These are phyloP conservation scores for Rhododendron henanense DNA, from an alignment of 148 eudicot genomes.

Conservation along the genomic window DNA sequence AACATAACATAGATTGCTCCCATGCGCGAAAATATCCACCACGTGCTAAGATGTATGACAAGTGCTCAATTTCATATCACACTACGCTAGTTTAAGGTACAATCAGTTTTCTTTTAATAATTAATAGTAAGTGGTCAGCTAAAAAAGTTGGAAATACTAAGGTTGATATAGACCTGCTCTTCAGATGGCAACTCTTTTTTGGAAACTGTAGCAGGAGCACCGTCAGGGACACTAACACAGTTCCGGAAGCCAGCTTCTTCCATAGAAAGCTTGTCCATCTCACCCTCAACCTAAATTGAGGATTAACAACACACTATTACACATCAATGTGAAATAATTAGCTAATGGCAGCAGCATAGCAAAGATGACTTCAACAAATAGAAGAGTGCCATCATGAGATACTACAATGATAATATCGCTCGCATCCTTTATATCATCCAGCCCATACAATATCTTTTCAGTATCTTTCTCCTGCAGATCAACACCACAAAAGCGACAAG, in stretches of 20 bases:
- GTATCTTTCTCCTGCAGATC: slow-evolving; percentile 64
- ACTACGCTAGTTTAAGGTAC: background rate
- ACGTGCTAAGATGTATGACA: background rate
- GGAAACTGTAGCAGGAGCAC: slow-evolving; percentile 81
- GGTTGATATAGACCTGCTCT: slow-evolving; percentile 47
- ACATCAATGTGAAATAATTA: background rate
- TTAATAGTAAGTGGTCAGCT: background rate
- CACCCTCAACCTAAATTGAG: slow-evolving; percentile 83
- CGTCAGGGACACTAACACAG: slow-evolving; percentile 98
- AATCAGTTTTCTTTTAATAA: background rate
- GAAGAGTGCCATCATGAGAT: background rate
- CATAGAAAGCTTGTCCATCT: slow-evolving; percentile 97
- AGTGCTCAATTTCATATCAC: background rate
- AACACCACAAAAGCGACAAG: background rate
- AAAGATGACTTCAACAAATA: slow-evolving; percentile 9
- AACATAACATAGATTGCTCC: background rate
- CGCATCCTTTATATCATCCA: slow-evolving; percentile 74
- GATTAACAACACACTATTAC: background rate
- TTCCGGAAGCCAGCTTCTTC: slow-evolving; percentile 94
- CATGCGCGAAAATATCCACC: background rate
- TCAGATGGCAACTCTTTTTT: slow-evolving; percentile 63
- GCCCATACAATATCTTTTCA: slow-evolving; percentile 80
- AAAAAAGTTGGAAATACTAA: background rate
- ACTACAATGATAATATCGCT: slow-evolving; percentile 69
- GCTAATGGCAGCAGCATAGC: slow-evolving; percentile 1